phyloP scores from a whole-genome alignment of 176 grass and related monocot species.

The Rhynchospora breviuscula region DNA sequence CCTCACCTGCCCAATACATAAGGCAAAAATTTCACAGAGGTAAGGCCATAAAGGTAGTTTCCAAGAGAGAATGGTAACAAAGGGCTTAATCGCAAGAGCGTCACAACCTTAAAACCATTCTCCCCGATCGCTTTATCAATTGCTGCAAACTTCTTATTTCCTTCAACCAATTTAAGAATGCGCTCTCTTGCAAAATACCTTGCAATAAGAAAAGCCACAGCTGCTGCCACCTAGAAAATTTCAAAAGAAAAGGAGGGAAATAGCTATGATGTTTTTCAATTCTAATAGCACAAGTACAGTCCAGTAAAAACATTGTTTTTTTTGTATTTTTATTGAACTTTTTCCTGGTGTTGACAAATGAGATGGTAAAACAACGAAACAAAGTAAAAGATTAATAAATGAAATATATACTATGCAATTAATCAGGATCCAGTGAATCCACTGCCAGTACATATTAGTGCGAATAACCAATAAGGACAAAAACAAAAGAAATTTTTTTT shows the following conservation, averaged over 20 bases:
- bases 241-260: conserved; percentile 13
- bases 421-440: not conserved
- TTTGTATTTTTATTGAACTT: not conserved
- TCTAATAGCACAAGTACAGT: not conserved
- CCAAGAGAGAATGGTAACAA: conserved; percentile 93
- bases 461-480: not conserved
- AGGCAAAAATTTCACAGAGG: conserved; percentile 94
- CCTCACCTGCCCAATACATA: conserved; percentile 92
- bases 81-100: conserved; percentile 89
- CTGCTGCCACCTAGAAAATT: conserved; percentile 68
- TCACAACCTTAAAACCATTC: conserved; percentile 97
- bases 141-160: conserved; percentile 96
- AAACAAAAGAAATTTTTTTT: not conserved
- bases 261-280: not conserved
- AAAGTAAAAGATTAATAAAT: not conserved
- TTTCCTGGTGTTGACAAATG: not conserved
- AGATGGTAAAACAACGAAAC: not conserved
- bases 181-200: conserved; percentile 98
- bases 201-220: conserved; percentile 86
- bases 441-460: not conserved
- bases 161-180: conserved; percentile 95
- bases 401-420: not conserved
- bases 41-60: conserved; percentile 96
- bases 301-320: not conserved
- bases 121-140: conserved; percentile 99